Conservation (phyloP, 805 yeast species). For the Candida sphagnicola region DNA sequence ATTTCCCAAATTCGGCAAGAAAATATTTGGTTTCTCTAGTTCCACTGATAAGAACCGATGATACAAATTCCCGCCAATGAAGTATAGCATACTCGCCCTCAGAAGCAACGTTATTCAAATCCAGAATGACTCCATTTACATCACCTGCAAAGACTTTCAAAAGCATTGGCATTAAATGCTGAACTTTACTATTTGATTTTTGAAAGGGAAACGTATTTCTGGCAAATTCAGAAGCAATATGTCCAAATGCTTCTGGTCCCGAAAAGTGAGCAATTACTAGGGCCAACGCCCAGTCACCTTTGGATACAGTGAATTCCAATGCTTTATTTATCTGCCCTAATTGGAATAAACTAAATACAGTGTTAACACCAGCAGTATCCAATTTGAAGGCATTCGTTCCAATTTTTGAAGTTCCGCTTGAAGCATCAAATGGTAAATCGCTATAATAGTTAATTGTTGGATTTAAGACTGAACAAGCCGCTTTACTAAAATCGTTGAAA, state of each 20-base stretch:
- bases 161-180: constrained; percentile 48
- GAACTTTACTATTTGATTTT: constrained; percentile 35
- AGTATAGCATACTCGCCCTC: constrained; percentile 47
- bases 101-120: constrained; percentile 36
- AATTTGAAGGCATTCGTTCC: constrained; percentile 40
- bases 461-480: constrained; percentile 36
- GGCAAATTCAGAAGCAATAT: constrained; percentile 55
- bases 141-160: constrained; percentile 66
- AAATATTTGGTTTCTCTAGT: constrained; percentile 31
- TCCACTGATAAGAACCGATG: constrained; percentile 34
- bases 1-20: constrained; percentile 48
- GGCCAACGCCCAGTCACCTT: constrained; percentile 75
- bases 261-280: constrained; percentile 63
- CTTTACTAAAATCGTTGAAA: constrained; percentile 23
- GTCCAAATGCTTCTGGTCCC: constrained; percentile 58
- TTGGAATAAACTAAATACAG: constrained; percentile 40
- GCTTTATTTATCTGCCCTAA: constrained; percentile 69
- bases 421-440: constrained; percentile 11
- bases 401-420: constrained; percentile 14
- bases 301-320: constrained; percentile 53
- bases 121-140: constrained; percentile 48
- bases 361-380: constrained; percentile 33
- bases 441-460: constrained; percentile 35
- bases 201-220: constrained; percentile 41
- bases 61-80: constrained; percentile 50